Evolutionary conservation across 2,329 filamentous ascomycete species (phyloP).

Genomic region (Drechslera avenae): DNA sequence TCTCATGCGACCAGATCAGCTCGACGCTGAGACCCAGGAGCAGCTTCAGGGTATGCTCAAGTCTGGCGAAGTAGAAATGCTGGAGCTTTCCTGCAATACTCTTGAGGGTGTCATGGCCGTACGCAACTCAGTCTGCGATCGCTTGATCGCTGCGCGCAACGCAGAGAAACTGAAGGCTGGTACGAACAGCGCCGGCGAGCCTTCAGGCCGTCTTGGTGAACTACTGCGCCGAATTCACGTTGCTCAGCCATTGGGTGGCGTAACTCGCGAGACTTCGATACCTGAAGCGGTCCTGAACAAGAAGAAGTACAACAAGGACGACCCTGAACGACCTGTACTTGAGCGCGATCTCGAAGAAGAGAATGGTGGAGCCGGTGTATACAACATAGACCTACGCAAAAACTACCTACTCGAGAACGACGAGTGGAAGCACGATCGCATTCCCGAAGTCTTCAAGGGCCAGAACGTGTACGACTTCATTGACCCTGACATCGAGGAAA

Average conservation of each 20-base stretch:
- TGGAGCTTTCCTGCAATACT: constrained; percentile 93
- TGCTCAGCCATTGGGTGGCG: constrained; percentile 85
- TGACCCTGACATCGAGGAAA: constrained; percentile 93
- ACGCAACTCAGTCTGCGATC: constrained; percentile 93
- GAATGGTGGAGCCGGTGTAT: constrained; percentile 93
- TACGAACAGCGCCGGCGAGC: constrained; percentile 76
- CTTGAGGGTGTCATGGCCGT: constrained; percentile 92
- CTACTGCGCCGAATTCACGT: constrained; percentile 96
- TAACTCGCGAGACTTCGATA: constrained; percentile 80
- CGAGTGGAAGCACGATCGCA: constrained; percentile 95
- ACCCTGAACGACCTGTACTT: constrained; percentile 80
- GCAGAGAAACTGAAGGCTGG: constrained; percentile 93
- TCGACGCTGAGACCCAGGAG: constrained; percentile 77
- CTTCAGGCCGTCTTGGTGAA: constrained; percentile 81
- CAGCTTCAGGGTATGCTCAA: constrained; percentile 81
- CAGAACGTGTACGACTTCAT: constrained; percentile 98
- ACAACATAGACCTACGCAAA: constrained; percentile 87
- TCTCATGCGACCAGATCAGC: constrained; percentile 82
- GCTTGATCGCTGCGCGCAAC: constrained; percentile 88
- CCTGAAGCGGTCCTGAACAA: constrained; percentile 79
- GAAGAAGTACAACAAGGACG: constrained; percentile 88
- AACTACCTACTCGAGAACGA: constrained; percentile 86
- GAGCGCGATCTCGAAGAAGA: constrained; percentile 89
- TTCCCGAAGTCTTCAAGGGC: constrained; percentile 91
- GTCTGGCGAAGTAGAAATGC: constrained; percentile 85